phyloP scores from a whole-genome alignment of 306 rosid genomes.

The Argentina anserina region DNA sequence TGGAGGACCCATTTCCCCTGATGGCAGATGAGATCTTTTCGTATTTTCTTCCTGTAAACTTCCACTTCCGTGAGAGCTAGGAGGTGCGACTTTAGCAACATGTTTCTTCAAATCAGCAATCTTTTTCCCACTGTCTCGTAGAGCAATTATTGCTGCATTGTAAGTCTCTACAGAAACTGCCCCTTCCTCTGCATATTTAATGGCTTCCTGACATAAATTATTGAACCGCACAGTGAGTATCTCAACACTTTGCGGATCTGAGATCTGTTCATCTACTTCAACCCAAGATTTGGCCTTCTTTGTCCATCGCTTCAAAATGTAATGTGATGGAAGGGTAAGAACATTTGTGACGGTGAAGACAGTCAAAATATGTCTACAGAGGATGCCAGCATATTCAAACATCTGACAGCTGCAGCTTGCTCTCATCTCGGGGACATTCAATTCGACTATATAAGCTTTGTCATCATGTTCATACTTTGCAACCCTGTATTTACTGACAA shows the following conservation, averaged over 20 bases:
- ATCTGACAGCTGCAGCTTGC: conserved; percentile 77
- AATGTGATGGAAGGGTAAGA: conserved; percentile 69
- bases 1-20: conserved; percentile 37
- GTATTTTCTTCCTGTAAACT: conserved; percentile 47
- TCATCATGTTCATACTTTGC: conserved; percentile 69
- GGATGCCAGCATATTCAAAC: conserved; percentile 74
- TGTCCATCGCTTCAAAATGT: conserved; percentile 75
- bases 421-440: conserved; percentile 49
- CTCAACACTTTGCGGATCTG: conserved; percentile 43
- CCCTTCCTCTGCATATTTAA: conserved; percentile 76
- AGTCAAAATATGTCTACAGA: conserved; percentile 77
- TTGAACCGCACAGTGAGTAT: conserved; percentile 57
- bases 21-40: conserved; percentile 39
- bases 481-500: conserved; percentile 57
- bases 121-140: conserved; percentile 52
- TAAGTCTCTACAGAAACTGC: conserved; percentile 64
- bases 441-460: conserved; percentile 55
- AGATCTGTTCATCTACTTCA: conserved; percentile 43
- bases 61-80: conserved; percentile 44
- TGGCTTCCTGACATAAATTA: conserved; percentile 65
- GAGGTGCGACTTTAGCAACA: conserved; percentile 46
- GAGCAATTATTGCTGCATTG: conserved; percentile 46
- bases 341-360: conserved; percentile 79
- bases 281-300: conserved; percentile 48
- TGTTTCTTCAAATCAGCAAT: conserved; percentile 50